Base-by-base conservation (phyloP, 306 rosid species). In the Citrullus amarus region DNA sequence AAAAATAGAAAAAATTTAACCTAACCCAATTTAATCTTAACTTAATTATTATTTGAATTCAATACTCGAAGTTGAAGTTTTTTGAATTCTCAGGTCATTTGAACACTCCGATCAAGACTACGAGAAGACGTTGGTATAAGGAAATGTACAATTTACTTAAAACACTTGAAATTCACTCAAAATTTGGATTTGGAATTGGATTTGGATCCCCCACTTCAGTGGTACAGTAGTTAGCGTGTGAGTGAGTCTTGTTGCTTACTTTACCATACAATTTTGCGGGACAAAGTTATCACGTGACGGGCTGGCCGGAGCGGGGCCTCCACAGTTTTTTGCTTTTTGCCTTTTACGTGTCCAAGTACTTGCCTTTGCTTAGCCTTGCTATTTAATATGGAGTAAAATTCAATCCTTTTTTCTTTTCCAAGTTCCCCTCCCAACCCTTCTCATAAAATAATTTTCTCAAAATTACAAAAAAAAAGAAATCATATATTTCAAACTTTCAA, bases 221-320 rank as follows among this genome's bases (percentile, higher is more conserved):
- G 4, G 75, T 69, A 70, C 39, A 70, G 76, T 70, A 12, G 61
- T 74, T 74, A 53, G 78, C 78, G 61, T 74, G 78, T 51, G 78
- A 53, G 62, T 51, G 78, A 74, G 78, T 51, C 48, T 74, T 74
- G 78, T 54, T 74, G 48, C 78, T 74, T 74, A 54, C 78, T 74
- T 74, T 74, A 74, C 48, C 78, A 53, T 74, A 74, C 78, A 74
- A 32, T 9, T 14, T 72, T 74, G 78, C 15, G 62, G 62, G 78
- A 74, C 78, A 74, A 74, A 74, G 78, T 6, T 74, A 74, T 74
- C 78, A 74, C 78, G 62, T 74, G 78, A 74, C 63, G 46, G 60
- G 60, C 28, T 25, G 46, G 2, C 53, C 53, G 50, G 48, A 25
- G 25, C n/a, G 72, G 51, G 51, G 55, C 28, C 74, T 34, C 5